Evolutionary conservation across 164 flowering plant genomes (phyloP).

Genomic region (Nelumbo lutea): DNA sequence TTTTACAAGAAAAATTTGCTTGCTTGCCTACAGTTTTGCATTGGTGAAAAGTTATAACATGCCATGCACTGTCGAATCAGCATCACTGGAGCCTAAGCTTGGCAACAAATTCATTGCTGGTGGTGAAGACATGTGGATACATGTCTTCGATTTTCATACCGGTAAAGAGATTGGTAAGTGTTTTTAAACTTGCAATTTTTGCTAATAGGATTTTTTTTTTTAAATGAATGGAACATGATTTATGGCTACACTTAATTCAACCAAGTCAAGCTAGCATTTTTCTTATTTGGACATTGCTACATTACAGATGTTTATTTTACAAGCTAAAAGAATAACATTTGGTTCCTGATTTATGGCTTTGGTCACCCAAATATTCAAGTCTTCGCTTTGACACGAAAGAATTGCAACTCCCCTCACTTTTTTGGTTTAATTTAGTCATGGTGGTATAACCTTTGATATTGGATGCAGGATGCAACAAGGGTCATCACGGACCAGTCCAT

Average conservation of each 20-base stretch:
- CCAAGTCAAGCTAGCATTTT: too few species aligned
- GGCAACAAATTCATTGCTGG: conserved; percentile 93
- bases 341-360: too few species aligned
- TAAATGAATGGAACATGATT: too few species aligned
- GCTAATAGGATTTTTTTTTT: neutral
- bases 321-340: too few species aligned
- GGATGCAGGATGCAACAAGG: conserved; percentile 85
- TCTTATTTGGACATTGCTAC: too few species aligned
- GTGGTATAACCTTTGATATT: neutral
- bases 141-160: conserved; percentile 83
- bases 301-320: too few species aligned
- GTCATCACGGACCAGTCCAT: conserved; percentile 98
- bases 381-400: neutral
- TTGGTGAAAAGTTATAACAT: conserved; percentile 83
- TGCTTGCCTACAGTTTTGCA: conserved; percentile 59
- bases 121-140: conserved; percentile 99
- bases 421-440: too few species aligned
- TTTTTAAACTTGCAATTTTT: neutral
- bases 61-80: conserved; percentile 88
- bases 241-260: too few species aligned
- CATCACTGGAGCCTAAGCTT: conserved; percentile 85
- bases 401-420: too few species aligned
- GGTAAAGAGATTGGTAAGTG: conserved; percentile 87
- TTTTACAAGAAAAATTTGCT: neutral
- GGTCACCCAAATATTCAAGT: neutral